phyloP scores from a whole-genome alignment of 2,329 filamentous ascomycete species.

The Cadophora gregata region DNA sequence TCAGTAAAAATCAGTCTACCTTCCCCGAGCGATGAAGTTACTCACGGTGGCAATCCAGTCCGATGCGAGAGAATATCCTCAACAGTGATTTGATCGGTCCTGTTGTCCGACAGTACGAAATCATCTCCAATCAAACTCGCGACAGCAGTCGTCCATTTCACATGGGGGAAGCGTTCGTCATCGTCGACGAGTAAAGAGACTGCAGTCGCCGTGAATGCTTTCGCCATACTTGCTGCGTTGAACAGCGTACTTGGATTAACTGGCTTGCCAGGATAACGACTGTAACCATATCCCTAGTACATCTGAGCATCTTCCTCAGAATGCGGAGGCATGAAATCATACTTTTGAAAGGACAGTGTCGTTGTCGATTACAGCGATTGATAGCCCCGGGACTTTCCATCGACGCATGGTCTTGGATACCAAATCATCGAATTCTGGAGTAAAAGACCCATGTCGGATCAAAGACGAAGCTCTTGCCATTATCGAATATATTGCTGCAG shows the following conservation, averaged over 20 bases:
- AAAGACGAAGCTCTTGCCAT: neutral
- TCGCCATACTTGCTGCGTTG: slow-evolving; percentile 60
- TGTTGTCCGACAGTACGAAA: slow-evolving; percentile 55
- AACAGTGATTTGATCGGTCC: slow-evolving; percentile 55
- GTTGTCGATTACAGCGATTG: slow-evolving; percentile 53
- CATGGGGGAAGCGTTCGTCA: slow-evolving; percentile 41
- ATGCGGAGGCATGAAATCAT: neutral
- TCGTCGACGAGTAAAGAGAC: slow-evolving; percentile 56
- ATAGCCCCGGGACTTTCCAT: slow-evolving; percentile 51
- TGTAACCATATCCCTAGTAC: slow-evolving; percentile 47
- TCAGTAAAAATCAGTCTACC: neutral
- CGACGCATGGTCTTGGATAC: slow-evolving; percentile 17
- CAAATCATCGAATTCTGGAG: slow-evolving; percentile 20
- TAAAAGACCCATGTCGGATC: slow-evolving; percentile 22
- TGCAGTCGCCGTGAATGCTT: slow-evolving; percentile 57
- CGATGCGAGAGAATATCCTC: slow-evolving; percentile 60
- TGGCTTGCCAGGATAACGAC: slow-evolving; percentile 45
- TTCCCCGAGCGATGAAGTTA: neutral
- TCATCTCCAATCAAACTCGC: slow-evolving; percentile 56
- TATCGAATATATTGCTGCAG: neutral
- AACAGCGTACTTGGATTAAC: slow-evolving; percentile 56
- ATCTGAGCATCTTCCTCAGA: neutral
- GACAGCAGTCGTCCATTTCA: slow-evolving; percentile 53
- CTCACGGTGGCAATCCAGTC: slow-evolving; percentile 51
- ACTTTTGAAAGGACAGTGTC: slow-evolving; percentile 49